A percentile compares a stretch with the other conserved stretches of the same genome.
phyloP scores from a whole-genome alignment of 2,329 filamentous ascomycete genomes.

The Penicillium sp. region DNA sequence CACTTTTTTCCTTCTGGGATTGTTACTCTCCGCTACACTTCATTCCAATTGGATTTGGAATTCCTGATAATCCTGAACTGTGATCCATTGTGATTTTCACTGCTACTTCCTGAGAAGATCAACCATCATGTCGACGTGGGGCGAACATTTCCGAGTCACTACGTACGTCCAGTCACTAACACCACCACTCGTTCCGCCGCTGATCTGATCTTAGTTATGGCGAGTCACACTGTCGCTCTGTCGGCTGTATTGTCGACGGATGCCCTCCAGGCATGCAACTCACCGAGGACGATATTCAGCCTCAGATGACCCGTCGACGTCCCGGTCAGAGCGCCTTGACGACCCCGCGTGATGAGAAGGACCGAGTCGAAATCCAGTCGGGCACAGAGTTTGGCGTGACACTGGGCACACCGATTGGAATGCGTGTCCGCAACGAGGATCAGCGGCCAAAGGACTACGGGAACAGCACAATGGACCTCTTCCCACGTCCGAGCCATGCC shows the following conservation, averaged over 20 bases:
- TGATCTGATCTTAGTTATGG: conserved; percentile 52
- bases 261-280: conserved; percentile 82
- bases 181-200: background rate
- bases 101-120: conserved; percentile 5
- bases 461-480: conserved; percentile 80
- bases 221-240: conserved; percentile 84
- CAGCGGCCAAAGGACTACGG: conserved; percentile 90
- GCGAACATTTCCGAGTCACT: conserved; percentile 72
- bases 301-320: conserved; percentile 83
- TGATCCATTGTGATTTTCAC: no score
- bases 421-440: conserved; percentile 87
- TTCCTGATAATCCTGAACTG: background rate
- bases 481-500: conserved; percentile 85
- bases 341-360: conserved; percentile 88
- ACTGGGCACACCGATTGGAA: conserved; percentile 80
- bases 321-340: conserved; percentile 87
- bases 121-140: conserved; percentile 75
- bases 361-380: conserved; percentile 84
- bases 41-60: no score
- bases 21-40: background rate
- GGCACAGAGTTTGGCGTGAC: conserved; percentile 87
- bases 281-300: conserved; percentile 82
- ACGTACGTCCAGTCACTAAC: conserved; percentile 52
- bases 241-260: conserved; percentile 92
- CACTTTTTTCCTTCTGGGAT: conserved; percentile 5